Conservation (phyloP, 2,329 filamentous ascomycete species). For the Escovopsis sp. region DNA sequence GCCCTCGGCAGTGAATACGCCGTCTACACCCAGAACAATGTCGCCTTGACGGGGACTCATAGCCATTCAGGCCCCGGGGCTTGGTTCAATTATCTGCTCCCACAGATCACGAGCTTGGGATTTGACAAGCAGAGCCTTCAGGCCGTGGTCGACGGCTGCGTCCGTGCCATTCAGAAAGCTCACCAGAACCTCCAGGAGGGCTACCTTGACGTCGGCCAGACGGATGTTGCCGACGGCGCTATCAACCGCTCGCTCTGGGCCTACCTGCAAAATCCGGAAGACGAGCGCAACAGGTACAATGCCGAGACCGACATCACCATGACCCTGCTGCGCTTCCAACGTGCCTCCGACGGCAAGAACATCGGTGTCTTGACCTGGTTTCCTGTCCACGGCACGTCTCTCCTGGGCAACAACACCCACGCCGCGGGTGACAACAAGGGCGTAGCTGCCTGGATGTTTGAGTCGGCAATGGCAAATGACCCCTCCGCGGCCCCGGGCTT, state of each 20-base stretch:
- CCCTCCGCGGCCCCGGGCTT: slow-evolving; percentile 48
- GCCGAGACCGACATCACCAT: slow-evolving; percentile 40
- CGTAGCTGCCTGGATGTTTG: slow-evolving; percentile 73
- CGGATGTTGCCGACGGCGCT: slow-evolving; percentile 59
- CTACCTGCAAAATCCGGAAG: slow-evolving; percentile 70
- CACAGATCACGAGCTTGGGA: slow-evolving; percentile 76
- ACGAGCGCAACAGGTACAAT: slow-evolving; percentile 56
- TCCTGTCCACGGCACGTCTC: slow-evolving; percentile 78
- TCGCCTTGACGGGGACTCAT: slow-evolving; percentile 85
- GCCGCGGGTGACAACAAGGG: slow-evolving; percentile 95
- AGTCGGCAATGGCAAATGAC: slow-evolving; percentile 46
- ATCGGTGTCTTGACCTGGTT: slow-evolving; percentile 82
- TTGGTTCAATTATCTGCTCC: slow-evolving; percentile 88
- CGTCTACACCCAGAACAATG: slow-evolving; percentile 62
- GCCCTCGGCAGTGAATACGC: slow-evolving; percentile 56
- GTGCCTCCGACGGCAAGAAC: slow-evolving; percentile 58
- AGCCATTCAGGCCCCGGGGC: slow-evolving; percentile 83
- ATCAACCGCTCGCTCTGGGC: slow-evolving; percentile 81
- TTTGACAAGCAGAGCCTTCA: slow-evolving; percentile 78
- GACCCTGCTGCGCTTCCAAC: slow-evolving; percentile 64
- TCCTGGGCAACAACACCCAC: slow-evolving; percentile 82
- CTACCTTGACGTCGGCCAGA: slow-evolving; percentile 53
- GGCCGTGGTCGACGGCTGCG: slow-evolving; percentile 73
- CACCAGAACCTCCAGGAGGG: slow-evolving; percentile 46
- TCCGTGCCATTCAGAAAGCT: slow-evolving; percentile 68